Percentiles rank a stretch among this genome's conserved stretches.
Conservation (phyloP, 371 early-diverging fungal genomes). For the Saksenaea oblongispora region DNA sequence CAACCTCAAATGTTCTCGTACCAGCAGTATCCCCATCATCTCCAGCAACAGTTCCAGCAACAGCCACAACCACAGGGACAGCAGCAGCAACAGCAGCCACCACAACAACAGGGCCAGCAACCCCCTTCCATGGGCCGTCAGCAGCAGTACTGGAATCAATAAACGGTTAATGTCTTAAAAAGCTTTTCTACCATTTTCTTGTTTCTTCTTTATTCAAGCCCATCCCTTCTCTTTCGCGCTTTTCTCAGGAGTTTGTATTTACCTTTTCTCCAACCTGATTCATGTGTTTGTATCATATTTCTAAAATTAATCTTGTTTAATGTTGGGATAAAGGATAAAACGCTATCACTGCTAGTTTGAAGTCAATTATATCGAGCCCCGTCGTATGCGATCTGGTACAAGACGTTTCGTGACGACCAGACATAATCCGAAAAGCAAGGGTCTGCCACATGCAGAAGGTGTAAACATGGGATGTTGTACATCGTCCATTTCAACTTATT, state of each 20-base stretch:
- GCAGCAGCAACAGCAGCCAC: conserved; percentile 12
- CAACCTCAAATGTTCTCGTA: conserved; percentile 35
- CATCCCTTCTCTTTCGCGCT: neutral
- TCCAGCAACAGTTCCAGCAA: conserved; percentile 5
- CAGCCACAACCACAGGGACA: conserved; percentile 3
- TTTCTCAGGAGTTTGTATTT: neutral
- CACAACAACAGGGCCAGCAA: conserved; percentile 15
- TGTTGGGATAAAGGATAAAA: neutral
- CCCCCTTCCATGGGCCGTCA: conserved; percentile 21
- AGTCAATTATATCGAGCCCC: neutral
- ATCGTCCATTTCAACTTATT: no score
- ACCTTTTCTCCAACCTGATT: neutral
- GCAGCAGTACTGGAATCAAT: conserved; percentile 31
- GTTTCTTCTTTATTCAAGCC: conserved; percentile 7
- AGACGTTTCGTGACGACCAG: no score
- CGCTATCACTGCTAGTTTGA: neutral
- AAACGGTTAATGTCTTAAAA: conserved; percentile 8
- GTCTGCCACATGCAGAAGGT: no score
- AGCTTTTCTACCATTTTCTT: neutral
- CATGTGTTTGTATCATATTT: conserved; percentile 1
- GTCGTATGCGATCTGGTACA: no score
- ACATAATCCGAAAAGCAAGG: no score
- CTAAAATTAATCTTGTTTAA: neutral
- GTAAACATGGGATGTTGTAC: no score
- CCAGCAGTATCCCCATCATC: conserved; percentile 4